Evolutionary conservation across 1,284 basidiomycete genomes (phyloP), one percentile per base, ranked within the genome.

Genomic region (Ceratobasidium sp.): DNA sequence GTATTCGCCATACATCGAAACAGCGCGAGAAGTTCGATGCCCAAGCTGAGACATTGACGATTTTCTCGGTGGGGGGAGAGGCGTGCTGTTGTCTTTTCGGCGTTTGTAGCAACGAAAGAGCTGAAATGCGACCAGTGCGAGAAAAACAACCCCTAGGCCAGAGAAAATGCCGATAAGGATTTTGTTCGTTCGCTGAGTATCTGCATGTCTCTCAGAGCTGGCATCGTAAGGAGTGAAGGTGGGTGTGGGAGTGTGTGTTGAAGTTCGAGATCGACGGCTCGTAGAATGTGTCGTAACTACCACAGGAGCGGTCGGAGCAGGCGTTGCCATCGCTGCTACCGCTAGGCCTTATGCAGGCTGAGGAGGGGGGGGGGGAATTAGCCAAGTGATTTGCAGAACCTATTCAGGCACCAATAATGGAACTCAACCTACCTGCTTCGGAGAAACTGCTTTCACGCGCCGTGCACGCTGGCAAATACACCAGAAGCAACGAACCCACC

Each of bases 141-240:
- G 42, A 20, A 61, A 37, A 54, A 73, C n/a, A 15, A 49, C 56
- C 26, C 68, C 68, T 11, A 73, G 26, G 26, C 31, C 42, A 2
- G 68, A 33, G 23, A 73, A 73, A 15, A 73, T 47, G 51, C 68
- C 68, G n/a, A 51, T 51, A 23, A 73, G 68, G 54, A 73, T 73
- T 42, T 49, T 73, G 37, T 60, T 73, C 8, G 56, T 73, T 1
- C 51, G 68, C 67, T 58, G 49, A 6, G 26, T 53, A 42, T 61
- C 58, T 15, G 69, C 69, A 13, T 35, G 54, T n/a, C 56, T 42
- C 13, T 73, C 69, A 28, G 54, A 56, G 33, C 33, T 49, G n/a
- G 69, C 56, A 31, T 73, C 69, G 23, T 73, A 73, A 13, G 69
- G 69, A n/a, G 51, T 37, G 10, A 37, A 28, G 17, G 56, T 73